phyloP scores from a whole-genome alignment of 2,329 filamentous ascomycete species.

The Trichoderma sp. region DNA sequence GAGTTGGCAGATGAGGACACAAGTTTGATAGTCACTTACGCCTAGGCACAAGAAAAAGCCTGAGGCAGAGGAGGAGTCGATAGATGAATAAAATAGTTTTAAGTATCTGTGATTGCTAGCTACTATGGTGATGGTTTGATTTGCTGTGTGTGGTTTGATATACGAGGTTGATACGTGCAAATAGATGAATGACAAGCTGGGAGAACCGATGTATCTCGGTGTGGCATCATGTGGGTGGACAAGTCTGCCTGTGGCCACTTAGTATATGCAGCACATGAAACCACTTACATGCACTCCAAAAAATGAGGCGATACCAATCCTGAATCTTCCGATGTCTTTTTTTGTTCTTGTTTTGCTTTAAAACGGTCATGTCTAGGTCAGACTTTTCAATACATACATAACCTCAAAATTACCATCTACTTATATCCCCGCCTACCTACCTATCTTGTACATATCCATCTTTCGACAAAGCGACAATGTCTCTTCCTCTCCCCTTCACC shows the following conservation, averaged over 20 bases:
- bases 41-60: not conserved
- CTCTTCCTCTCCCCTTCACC: slow-evolving; percentile 22
- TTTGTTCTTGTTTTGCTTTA: not conserved
- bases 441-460: not conserved
- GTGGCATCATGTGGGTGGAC: not conserved
- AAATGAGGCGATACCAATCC: not conserved
- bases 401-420: too few relatives aligned
- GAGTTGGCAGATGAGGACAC: not conserved
- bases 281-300: not conserved
- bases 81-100: slow-evolving; percentile 4
- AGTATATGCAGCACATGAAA: not conserved
- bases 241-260: too few relatives aligned
- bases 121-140: not conserved
- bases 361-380: not conserved
- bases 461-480: not conserved
- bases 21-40: not conserved
- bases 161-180: not conserved
- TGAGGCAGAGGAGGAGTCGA: not conserved
- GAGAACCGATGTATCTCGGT: not conserved
- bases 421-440: not conserved
- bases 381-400: not conserved
- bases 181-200: not conserved
- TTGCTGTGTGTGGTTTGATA: not conserved
- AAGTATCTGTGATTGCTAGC: not conserved
- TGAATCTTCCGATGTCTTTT: not conserved